Base-by-base conservation (phyloP, 2,329 filamentous ascomycete species). In the Pseudocercospora eumusae region DNA sequence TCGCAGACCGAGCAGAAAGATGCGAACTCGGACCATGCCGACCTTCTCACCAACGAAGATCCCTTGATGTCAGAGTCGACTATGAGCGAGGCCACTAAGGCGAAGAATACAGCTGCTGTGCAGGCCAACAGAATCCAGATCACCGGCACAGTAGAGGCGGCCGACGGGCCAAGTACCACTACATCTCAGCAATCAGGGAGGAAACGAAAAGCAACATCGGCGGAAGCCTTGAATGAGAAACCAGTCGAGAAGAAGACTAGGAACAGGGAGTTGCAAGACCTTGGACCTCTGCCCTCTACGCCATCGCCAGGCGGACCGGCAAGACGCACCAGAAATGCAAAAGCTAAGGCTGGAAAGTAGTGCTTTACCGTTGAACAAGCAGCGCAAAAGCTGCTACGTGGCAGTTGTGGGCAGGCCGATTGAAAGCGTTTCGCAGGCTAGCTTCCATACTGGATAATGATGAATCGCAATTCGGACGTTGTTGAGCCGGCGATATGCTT, bases 311-410 rank as follows among this genome's bases (percentile, higher is more conserved):
- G 56, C 42, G 55, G 66, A 11, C 57, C 66, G 4, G 68, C 66
- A 33, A 64, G 64, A 53, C 36, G 64, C 47, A 69, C 67, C 4
- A 64, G 68, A 45, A 68, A 61, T 44, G 66, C 68, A 27, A 66
- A 62, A 56, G 66, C 66, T 4, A 66, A 65, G 59, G 55, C 42
- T 54, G 60, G 57, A n/a, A 61, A 66, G 33, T 62, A 59, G 33
- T 54, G 56, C 47, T 50, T 27, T n/a, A 36, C 33, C 13, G 33
- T 9, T 47, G 44, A 5, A 11, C 6, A 21, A 21, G 44, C 44
- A 47, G 25, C 28, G n/a, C n/a, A 54, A 10, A 36, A 18, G 3
- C 25, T n/a, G 2, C 3, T 8, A 8, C 23, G n/a, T 25, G 7
- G n/a, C 21, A 15, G 3, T 18, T n/a, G 31, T 20, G 31, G 47